Percentiles rank a stretch among this genome's conserved stretches.
These are phyloP conservation scores for Annona cherimola DNA, from an alignment of 164 flowering plant species.

Conservation along the genomic window DNA sequence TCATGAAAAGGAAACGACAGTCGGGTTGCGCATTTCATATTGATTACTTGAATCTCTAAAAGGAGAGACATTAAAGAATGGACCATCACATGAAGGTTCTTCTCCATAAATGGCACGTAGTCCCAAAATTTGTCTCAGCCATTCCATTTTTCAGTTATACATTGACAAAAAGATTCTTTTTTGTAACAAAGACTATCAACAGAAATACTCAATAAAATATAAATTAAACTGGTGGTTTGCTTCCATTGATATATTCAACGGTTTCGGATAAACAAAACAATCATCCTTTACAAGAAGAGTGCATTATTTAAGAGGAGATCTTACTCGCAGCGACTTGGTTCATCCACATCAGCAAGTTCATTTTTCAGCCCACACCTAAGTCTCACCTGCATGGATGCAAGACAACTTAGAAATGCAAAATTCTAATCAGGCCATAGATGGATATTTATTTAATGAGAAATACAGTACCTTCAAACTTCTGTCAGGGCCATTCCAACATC, in stretches of 20 bases:
- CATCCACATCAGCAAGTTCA: constrained; percentile 85
- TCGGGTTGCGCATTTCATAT: background rate
- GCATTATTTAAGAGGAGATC: constrained; percentile 6
- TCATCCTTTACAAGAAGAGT: background rate
- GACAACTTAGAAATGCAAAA: background rate
- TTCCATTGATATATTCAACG: background rate
- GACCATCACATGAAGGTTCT: background rate
- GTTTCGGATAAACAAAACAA: background rate
- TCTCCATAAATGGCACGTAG: background rate
- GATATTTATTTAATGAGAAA: background rate
- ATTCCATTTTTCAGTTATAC: background rate
- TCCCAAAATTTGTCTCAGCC: background rate
- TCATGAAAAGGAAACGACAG: background rate
- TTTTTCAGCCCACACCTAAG: constrained; percentile 87
- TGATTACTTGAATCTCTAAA: background rate
- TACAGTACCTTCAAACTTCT: constrained; percentile 85
- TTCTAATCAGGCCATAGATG: background rate
- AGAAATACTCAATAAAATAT: too few relatives aligned
- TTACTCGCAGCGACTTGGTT: constrained; percentile 99
- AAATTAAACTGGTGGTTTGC: too few relatives aligned
- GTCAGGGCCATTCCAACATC: constrained; percentile 98
- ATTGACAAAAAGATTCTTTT: background rate
- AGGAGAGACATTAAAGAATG: background rate
- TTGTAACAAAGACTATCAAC: too few relatives aligned
- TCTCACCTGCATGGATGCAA: constrained; percentile 52